These are phyloP conservation scores for Capsella bursapastoris DNA, from an alignment of 345 rosid genomes.

Conservation along the genomic window DNA sequence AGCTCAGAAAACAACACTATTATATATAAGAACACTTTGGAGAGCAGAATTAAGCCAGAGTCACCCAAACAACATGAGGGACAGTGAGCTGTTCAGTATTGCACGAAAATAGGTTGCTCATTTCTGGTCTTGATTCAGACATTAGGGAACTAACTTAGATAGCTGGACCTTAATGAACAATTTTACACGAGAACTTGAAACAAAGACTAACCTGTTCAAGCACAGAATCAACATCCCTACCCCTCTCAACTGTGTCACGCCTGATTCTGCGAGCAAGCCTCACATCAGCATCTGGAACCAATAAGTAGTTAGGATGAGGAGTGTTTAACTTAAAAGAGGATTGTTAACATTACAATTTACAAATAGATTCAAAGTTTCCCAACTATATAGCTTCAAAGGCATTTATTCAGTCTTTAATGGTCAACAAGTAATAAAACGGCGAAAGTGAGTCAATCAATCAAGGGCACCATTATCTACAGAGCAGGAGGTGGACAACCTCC, in stretches of 20 bases:
- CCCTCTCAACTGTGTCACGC: constrained; percentile 97
- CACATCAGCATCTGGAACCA: constrained; percentile 94
- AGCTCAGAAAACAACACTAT: neutral
- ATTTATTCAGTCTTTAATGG: neutral
- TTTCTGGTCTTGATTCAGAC: neutral
- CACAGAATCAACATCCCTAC: constrained; percentile 92
- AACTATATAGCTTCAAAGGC: constrained; percentile 12
- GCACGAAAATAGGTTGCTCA: neutral
- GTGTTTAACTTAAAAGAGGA: neutral
- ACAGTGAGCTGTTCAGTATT: constrained; percentile 5
- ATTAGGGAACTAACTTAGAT: constrained; percentile 15
- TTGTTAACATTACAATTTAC: constrained; percentile 8
- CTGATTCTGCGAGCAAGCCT: constrained; percentile 99
- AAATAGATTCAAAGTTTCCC: constrained; percentile 3
- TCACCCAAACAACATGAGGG: neutral
- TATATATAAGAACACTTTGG: neutral
- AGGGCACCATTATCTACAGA: constrained; percentile 26
- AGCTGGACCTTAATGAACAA: neutral
- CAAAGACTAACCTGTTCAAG: constrained; percentile 83
- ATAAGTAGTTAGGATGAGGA: constrained; percentile 41
- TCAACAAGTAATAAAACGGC: neutral
- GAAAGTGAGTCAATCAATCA: constrained; percentile 17
- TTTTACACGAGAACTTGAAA: constrained; percentile 20
- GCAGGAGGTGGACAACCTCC: constrained; percentile 16
- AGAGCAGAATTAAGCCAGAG: neutral